Evolutionary conservation across 2,329 filamentous ascomycete species (phyloP).

Genomic region (Chrysoporthe cubensis): DNA sequence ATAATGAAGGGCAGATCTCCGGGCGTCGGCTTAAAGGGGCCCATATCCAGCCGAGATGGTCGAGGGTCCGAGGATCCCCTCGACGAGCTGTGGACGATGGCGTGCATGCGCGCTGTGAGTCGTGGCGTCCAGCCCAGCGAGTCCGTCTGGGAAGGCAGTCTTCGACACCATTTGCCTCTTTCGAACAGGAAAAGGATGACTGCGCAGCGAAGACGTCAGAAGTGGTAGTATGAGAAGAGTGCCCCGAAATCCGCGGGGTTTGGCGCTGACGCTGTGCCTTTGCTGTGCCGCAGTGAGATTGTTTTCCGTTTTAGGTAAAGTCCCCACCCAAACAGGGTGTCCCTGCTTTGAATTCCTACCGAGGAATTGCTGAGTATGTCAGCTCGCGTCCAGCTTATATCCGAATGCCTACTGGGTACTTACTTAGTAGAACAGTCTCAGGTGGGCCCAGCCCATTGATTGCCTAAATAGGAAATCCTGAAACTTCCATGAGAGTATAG

Average conservation of each 20-base stretch:
- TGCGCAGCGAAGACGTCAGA: background rate
- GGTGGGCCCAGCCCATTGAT: too few relatives aligned
- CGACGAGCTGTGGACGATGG: background rate
- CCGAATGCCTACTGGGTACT: too few relatives aligned
- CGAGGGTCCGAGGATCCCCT: background rate
- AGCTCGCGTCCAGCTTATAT: too few relatives aligned
- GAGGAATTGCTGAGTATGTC: background rate
- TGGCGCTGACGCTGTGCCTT: background rate
- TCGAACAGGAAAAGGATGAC: background rate
- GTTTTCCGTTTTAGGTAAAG: constrained; percentile 22
- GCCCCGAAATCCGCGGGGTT: background rate
- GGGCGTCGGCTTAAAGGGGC: background rate
- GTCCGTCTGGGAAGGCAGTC: background rate
- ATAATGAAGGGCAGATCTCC: constrained; percentile 38
- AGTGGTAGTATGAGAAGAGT: background rate
- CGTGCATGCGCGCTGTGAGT: too few relatives aligned
- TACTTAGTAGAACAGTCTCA: too few relatives aligned
- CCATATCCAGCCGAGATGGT: background rate
- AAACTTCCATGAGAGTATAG: too few relatives aligned
- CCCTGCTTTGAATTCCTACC: background rate
- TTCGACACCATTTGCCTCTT: background rate
- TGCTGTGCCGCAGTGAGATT: constrained; percentile 11
- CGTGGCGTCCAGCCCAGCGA: background rate
- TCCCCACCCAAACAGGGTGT: background rate
- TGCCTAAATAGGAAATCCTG: too few relatives aligned